Evolutionary conservation across 148 eudicot genomes (phyloP), one percentile per base, ranked within the genome.

Genomic region (Fagopyrum esculentum): DNA sequence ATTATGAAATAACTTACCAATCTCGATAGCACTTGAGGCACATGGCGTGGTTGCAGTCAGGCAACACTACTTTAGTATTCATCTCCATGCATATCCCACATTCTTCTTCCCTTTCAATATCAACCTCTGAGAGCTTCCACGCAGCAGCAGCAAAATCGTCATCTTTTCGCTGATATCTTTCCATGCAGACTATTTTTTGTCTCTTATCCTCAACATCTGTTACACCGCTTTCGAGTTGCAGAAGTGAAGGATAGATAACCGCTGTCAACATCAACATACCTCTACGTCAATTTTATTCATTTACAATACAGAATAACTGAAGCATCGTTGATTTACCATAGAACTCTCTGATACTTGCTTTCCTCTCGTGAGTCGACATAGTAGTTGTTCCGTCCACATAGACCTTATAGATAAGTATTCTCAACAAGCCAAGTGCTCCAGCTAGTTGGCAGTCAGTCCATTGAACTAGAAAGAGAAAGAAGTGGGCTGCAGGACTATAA

Each of bases 361-460:
- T 95, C 59, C 97, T 86, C 82, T 95, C 98, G 72, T 95, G 92
- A 47, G 88, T 86, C 19, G 97, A 95, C 98, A 95, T 90, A 73
- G 97, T 95, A 72, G 98, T 95, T 81, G 97, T 90, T 75, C 98
- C 98, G 85, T 95, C 98, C 56, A 89, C 96, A 78, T 95, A 92
- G 77, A 95, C 98, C 96, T 95, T 90, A 80, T 92, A 95, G 51
- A 95, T 92, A 54, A 95, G 83, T 51, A 95, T 85, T 82, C 98
- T 84, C 76, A 95, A 76, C 78, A 95, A 77, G 63, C 98, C 98
- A 55, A 95, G 88, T 45, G 96, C 96, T 17, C 98, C 98, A 16
- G 98, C 98, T 60, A 95, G 88, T 83, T 90, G 80, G 75, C 97
- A 95, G 63, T 95, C 98, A 12, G 97, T 90, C 98, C 98, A 95